These are phyloP conservation scores for Infundibulicybe gibba DNA, from an alignment of 768 basidiomycete species.

Conservation along the genomic window DNA sequence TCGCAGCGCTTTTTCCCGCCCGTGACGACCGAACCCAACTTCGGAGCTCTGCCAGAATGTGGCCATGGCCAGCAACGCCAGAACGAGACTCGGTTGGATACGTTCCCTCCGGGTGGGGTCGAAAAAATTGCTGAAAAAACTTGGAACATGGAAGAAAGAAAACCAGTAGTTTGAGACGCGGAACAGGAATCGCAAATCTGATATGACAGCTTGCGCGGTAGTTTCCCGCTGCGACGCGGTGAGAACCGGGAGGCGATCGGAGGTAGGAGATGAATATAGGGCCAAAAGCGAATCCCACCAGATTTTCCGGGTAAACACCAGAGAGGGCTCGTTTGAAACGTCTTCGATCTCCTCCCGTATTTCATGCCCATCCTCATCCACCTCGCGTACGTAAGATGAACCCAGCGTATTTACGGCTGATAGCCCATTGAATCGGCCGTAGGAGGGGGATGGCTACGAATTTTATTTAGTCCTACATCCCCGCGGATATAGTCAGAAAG, in stretches of 20 bases:
- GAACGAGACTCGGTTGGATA: slow-evolving; percentile 67
- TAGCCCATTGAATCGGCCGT: slow-evolving; percentile 9
- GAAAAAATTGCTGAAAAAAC: slow-evolving; percentile 57
- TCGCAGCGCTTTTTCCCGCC: slow-evolving; percentile 53
- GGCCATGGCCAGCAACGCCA: slow-evolving; percentile 61
- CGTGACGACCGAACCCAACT: slow-evolving; percentile 42
- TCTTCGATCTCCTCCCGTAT: slow-evolving; percentile 13
- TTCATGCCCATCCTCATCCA: slow-evolving; percentile 15
- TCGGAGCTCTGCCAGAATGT: slow-evolving; percentile 71
- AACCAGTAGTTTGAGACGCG: slow-evolving; percentile 67
- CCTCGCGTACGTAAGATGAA: slow-evolving; percentile 7
- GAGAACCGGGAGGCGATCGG: slow-evolving; percentile 27
- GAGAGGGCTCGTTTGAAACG: slow-evolving; percentile 55
- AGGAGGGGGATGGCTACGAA: background rate
- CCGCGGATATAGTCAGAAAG: too few relatives aligned
- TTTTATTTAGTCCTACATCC: too few relatives aligned
- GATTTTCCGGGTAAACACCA: slow-evolving; percentile 64
- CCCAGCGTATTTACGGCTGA: slow-evolving; percentile 11
- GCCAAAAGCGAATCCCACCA: slow-evolving; percentile 77
- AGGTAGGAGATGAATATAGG: slow-evolving; percentile 42
- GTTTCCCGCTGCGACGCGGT: slow-evolving; percentile 40
- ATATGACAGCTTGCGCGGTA: slow-evolving; percentile 40
- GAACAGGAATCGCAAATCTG: slow-evolving; percentile 65
- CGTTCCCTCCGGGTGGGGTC: slow-evolving; percentile 48
- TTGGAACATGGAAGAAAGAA: slow-evolving; percentile 69